Evolutionary conservation across 495 filamentous ascomycete species (phyloP), one percentile per base, ranked within the genome.

Genomic region (Wilcoxina mikolae): DNA sequence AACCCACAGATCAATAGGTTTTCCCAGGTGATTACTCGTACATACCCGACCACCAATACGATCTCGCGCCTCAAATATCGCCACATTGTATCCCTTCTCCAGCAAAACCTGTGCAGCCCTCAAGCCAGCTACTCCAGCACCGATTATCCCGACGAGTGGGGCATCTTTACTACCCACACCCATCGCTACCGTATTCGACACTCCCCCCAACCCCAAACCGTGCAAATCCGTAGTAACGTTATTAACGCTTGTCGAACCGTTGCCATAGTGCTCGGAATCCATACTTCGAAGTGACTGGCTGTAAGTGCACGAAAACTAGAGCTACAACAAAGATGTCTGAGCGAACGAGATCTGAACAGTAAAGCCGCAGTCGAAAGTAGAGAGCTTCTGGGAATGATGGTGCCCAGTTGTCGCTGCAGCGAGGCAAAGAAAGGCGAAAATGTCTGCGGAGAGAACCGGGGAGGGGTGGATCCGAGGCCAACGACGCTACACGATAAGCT

Each of bases 111-210:
- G 85, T 9, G 90, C 86, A 62, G 87, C 91, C 57, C 87, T 74
- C 25, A 98, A 69, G 17, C 90, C 91, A n/a, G 91, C 76, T 20
- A 95, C 64, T 24, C 91, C 91, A 33, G 86, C 90, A 15, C 91
- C 91, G 46, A 98, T 74, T 17, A 98, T 70, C 12, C 83, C 83
- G 24, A 95, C 69, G 50, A 49, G 44, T 10, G 60, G 62, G 9
- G 55, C 58, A 35, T 41, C 45, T 18, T 22, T 38, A 33, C 31
- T 35, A 39, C 43, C 7, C 42, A 35, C 5, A 15, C 7, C 41
- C 41, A 44, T 44, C 41, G 11, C 18, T 44, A n/a, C n/a, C n/a
- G n/a, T n/a, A n/a, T n/a, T n/a, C n/a, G n/a, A n/a, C n/a, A n/a
- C n/a, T n/a, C n/a, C n/a, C n/a, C n/a, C n/a, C 41, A 44, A 44